Conservation (phyloP, 495 filamentous ascomycete species). For the Penicillium lagena region DNA sequence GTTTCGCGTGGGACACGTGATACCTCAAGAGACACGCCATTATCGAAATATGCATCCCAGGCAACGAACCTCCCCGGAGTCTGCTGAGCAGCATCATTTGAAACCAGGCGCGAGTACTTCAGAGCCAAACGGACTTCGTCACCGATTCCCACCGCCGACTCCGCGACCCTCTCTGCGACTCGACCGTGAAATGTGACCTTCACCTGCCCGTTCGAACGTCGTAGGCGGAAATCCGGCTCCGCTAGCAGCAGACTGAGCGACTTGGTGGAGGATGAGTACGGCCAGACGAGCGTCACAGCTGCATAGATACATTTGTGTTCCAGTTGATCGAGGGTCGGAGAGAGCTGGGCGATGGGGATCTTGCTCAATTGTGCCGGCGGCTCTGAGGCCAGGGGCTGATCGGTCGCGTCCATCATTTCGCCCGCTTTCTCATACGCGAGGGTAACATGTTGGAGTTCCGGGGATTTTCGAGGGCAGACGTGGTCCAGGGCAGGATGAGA, state of each 20-base stretch:
- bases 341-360: constrained; percentile 63
- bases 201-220: constrained; percentile 74
- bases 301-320: constrained; percentile 46
- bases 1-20: background rate
- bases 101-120: constrained; percentile 54
- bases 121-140: constrained; percentile 68
- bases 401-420: constrained; percentile 28
- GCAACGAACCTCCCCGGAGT: constrained; percentile 64
- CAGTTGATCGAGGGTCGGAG: constrained; percentile 39
- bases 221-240: constrained; percentile 82
- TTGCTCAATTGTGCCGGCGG: constrained; percentile 19
- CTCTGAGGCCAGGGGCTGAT: constrained; percentile 17
- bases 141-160: constrained; percentile 62
- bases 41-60: constrained; percentile 64
- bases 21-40: constrained; percentile 57
- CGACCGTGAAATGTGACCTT: constrained; percentile 68
- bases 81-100: constrained; percentile 34
- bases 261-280: constrained; percentile 70
- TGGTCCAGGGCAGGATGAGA: too few species aligned
- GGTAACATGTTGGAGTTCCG: too few species aligned
- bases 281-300: constrained; percentile 83
- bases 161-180: constrained; percentile 63
- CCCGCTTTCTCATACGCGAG: constrained; percentile 10
- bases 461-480: too few species aligned
- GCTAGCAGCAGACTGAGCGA: constrained; percentile 71